Evolutionary conservation across 352 stramenopile species (phyloP).

Genomic region (Phytophthora fragariaefolia): DNA sequence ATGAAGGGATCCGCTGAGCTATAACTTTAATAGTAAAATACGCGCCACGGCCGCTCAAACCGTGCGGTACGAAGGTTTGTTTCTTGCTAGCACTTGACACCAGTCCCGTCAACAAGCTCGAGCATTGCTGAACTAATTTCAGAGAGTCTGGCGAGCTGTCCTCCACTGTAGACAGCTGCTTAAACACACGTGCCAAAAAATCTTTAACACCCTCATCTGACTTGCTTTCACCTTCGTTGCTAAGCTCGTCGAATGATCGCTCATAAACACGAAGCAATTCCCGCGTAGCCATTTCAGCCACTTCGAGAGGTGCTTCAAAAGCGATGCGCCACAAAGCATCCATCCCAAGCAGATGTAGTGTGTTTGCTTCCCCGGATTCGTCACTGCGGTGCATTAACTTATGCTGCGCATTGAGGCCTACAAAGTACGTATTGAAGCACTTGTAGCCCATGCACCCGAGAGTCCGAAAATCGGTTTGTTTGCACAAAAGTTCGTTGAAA

Average conservation of each 20-base stretch:
- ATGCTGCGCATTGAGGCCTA: constrained; percentile 72
- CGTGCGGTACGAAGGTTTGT: constrained; percentile 65
- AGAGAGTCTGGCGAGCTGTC: constrained; percentile 59
- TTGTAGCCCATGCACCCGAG: constrained; percentile 83
- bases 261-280: constrained; percentile 87
- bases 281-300: constrained; percentile 78
- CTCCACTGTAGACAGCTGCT: constrained; percentile 60
- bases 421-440: constrained; percentile 90
- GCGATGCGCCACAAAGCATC: constrained; percentile 87
- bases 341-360: constrained; percentile 66
- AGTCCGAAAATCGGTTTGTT: constrained; percentile 77
- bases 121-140: constrained; percentile 81
- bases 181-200: constrained; percentile 84
- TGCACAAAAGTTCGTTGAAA: constrained; percentile 84
- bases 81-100: constrained; percentile 62
- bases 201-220: constrained; percentile 64
- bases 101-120: constrained; percentile 73
- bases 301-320: constrained; percentile 78
- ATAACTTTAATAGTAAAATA: constrained; percentile 85
- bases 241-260: constrained; percentile 49
- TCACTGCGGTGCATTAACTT: constrained; percentile 41
- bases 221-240: constrained; percentile 12
- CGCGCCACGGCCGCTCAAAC: constrained; percentile 69
- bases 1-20: constrained; percentile 78
- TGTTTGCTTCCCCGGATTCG: constrained; percentile 23